Evolutionary conservation across 176 grass and related monocot genomes (phyloP), one percentile per base, ranked within the genome.

Genomic region (Carex scoparia): DNA sequence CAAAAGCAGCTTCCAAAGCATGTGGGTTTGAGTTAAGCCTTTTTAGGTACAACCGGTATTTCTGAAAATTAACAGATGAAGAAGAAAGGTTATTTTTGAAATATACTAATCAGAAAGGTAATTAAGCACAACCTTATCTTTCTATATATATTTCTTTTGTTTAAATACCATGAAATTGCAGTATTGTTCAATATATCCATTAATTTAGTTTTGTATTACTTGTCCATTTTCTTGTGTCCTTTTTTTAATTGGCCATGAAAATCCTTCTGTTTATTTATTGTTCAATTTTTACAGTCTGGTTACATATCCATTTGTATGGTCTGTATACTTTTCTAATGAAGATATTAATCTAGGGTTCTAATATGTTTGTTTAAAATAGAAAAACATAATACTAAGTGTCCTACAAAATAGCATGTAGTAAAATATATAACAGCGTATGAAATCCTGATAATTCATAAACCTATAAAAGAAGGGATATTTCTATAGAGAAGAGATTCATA

Each of bases 1-100:
- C 53, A 7, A 93, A 90, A 87, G 86, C 88, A 33, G 87, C 85
- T 64, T 33, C 35, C 54, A 81, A 56, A 40, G 68, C 40, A 65
- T 81, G 40, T 27, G 46, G 28, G 61, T 27, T 18, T 5, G 11
- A 33, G 23, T 81, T 31, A 19, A 85, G 1, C 19, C 84, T 91
- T 75, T 85, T 97, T 35, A 92, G 18, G 62, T 84, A 88, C 3
- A 92, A 14, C 6, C 90, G 59, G 19, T 97, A 94, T 46, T 94
- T 94, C 90, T 97, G 89, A 86, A 90, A 83, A 77, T 72, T 16
- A 44, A 56, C 37, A 56, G 2, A 82, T 63, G 75, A 61, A 6
- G n/a, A 53, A 55, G 1, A 85, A 38, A 77, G 48, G 70, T 1
- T 61, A 31, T 13, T 31, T 15, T n/a, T 14, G 69, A 42, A 55